These are phyloP conservation scores for Podaxis mareebaensis DNA, from an alignment of 768 basidiomycete species.

Conservation along the genomic window DNA sequence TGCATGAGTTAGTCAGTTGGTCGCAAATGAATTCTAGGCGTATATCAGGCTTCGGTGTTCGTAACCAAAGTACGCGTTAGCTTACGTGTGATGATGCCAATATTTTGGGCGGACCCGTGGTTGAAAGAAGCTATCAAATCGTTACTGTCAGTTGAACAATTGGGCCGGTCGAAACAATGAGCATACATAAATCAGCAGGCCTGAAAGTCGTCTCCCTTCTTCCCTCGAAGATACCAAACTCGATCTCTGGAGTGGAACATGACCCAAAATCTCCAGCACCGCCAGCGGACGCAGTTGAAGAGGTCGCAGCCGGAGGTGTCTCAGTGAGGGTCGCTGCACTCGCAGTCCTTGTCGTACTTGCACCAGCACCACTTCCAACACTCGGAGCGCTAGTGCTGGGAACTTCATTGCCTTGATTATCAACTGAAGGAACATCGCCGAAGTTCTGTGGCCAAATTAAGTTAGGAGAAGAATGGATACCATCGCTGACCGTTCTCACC, in stretches of 20 bases:
- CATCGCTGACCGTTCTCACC: slow-evolving; percentile 22
- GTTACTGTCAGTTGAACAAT: not conserved
- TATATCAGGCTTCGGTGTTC: not conserved
- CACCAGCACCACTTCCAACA: not conserved
- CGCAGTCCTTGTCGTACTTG: slow-evolving; percentile 6
- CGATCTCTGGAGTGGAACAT: slow-evolving; percentile 55
- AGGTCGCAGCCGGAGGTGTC: slow-evolving; percentile 20
- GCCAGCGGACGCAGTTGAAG: slow-evolving; percentile 24
- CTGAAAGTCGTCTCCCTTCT: slow-evolving; percentile 56
- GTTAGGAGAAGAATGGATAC: slow-evolving; percentile 12
- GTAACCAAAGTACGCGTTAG: slow-evolving; percentile 7
- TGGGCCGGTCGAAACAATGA: not conserved
- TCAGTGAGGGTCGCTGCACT: slow-evolving; percentile 20
- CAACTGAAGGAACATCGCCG: slow-evolving; percentile 34
- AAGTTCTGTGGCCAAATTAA: slow-evolving; percentile 32
- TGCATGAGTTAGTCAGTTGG: slow-evolving; percentile 51
- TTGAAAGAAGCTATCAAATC: slow-evolving; percentile 40
- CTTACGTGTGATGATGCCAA: slow-evolving; percentile 55
- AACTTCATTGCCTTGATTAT: slow-evolving; percentile 38
- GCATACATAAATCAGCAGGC: slow-evolving; percentile 46
- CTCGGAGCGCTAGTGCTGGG: slow-evolving; percentile 25
- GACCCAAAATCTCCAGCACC: slow-evolving; percentile 46
- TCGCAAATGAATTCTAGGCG: slow-evolving; percentile 51
- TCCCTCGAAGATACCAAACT: slow-evolving; percentile 53
- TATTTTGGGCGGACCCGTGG: slow-evolving; percentile 63